Evolutionary conservation across 1,139 yeast genomes (phyloP), one percentile per base, ranked within the genome.

Genomic region (Suhomyces maxii): DNA sequence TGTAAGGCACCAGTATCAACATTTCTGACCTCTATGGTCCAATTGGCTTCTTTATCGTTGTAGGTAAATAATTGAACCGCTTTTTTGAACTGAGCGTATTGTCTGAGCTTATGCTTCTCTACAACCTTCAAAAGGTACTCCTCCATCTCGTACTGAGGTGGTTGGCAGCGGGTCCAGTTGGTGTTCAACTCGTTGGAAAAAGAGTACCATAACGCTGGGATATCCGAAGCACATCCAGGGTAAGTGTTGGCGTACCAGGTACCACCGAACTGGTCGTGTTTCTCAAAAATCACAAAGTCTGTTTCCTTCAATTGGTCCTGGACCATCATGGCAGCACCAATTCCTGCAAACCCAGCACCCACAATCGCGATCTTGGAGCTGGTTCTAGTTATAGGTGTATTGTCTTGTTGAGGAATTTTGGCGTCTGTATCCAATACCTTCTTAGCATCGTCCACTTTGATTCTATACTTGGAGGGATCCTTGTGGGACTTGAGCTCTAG

Each of bases 181-280:
- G 60, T 62, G 53, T 70, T 74, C 53, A 77, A 61, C 45, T 67
- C 77, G 42, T 65, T 66, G 25, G 67, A 70, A 43, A 68, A 68
- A 30, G 77, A 69, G 48, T 77, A 75, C 75, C 79, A 78, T 32
- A 75, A 56, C 2, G 79, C 77, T 4, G 82, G 83, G 45, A 77
- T 71, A 55, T 75, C 80, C 26, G 76, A 69, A 34, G 81, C 82
- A 56, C 80, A 77, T 6, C 82, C 82, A 3, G 82, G 83, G 52
- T 78, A 78, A 3, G 79, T 67, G 53, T 78, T 78, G 42, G 79
- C 78, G 58, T 69, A 72, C 83, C 83, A 78, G 34, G 81, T 76
- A 6, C 83, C 83, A n/a, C 83, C 83, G 48, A 76, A 66, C 42
- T 69, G 61, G 41, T 61, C 64, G 48, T 73, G 79, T 50, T 71